Evolutionary conservation across 2,329 filamentous ascomycete genomes (phyloP), one percentile per base, ranked within the genome.

Genomic region (Aspergillaceae sp.): DNA sequence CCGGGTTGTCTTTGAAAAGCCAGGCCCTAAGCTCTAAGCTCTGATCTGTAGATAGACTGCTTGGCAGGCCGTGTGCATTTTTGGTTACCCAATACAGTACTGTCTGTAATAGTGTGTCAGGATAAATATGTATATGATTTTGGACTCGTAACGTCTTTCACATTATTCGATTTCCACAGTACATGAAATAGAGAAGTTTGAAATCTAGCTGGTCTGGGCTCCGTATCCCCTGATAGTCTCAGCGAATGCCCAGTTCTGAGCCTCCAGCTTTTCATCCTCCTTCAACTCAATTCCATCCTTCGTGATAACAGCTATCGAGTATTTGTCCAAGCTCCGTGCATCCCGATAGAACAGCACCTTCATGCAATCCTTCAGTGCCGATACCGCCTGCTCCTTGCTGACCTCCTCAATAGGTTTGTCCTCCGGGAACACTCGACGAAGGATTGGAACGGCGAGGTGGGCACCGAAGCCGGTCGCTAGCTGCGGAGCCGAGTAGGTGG

Each of bases 341-440:
- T 98, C 92, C 60, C 92, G 81, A 76, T 98, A 98, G 75, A 87
- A 98, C 50, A 98, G 77, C 44, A 97, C 91, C 79, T 97, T 97
- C 87, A 98, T 90, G 71, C 89, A 95, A 73, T 95, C 86, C 74
- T 86, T 86, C 63, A 98, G 72, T 36, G 88, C 79, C 48, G 84
- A 74, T 50, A 96, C 75, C 42, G 92, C 92, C 64, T 86, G 70
- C 60, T 96, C 90, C 65, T 81, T 79, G 36, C 75, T 82, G 53
- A 97, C 75, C 49, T 80, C 74, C 58, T 80, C 75, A 32, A 86
- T 82, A 37, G 86, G 74, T 58, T 80, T 84, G 69, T 97, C 92
- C 58, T 95, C 88, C 27, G 88, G 87, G 51, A 88, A 87, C 59
- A 85, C 72, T 59, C 80, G 81, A 60, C 92, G 83, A 75, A 98